These are phyloP conservation scores for Calonectria pauciramosa DNA, from an alignment of 2,329 filamentous ascomycete genomes.

Conservation along the genomic window DNA sequence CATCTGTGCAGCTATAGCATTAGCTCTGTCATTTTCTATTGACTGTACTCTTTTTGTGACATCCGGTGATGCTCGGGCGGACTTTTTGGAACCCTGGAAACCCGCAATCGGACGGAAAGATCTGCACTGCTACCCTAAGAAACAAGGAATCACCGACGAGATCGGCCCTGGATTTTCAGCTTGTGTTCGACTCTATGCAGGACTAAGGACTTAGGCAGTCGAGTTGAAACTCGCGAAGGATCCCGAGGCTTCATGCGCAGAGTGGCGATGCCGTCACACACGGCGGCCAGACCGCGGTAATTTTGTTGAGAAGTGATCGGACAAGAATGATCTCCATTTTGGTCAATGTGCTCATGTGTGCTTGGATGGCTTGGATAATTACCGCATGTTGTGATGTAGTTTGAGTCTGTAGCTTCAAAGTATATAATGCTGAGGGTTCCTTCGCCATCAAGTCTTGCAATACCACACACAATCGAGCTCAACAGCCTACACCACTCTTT, in stretches of 20 bases:
- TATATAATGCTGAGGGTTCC: background rate
- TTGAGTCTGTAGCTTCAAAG: background rate
- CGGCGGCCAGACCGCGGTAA: background rate
- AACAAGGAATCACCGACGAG: background rate
- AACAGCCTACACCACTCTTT: background rate
- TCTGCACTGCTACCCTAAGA: background rate
- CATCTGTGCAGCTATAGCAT: background rate
- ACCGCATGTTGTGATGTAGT: background rate
- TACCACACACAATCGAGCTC: background rate
- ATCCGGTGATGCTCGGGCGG: background rate
- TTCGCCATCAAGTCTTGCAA: background rate
- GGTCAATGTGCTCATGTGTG: background rate
- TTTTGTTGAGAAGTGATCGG: background rate
- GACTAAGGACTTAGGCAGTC: background rate
- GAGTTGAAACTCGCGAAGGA: background rate
- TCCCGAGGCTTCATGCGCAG: background rate
- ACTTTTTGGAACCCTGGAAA: background rate
- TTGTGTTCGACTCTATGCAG: background rate
- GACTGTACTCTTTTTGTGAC: background rate
- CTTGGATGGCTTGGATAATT: background rate
- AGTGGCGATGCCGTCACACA: background rate
- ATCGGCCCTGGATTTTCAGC: background rate
- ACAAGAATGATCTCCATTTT: background rate
- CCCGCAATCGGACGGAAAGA: background rate
- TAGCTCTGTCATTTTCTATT: background rate